phyloP scores from a whole-genome alignment of 2,329 filamentous ascomycete genomes.

The Berkeleyomyces rouxiae region DNA sequence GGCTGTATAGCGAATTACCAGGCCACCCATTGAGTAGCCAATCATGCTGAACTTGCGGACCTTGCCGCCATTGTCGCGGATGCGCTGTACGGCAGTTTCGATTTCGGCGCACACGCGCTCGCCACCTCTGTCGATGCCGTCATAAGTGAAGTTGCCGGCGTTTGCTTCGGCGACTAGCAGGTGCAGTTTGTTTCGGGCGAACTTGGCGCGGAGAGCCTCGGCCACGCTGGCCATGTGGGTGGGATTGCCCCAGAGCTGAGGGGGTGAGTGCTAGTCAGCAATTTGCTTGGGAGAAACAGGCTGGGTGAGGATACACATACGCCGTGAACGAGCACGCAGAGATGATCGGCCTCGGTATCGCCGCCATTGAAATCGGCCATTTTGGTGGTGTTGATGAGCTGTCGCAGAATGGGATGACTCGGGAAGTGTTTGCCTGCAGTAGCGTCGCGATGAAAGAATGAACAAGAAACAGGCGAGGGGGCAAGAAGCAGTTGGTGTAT shows the following conservation, averaged over 20 bases:
- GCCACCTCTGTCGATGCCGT: constrained; percentile 51
- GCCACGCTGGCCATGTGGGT: constrained; percentile 53
- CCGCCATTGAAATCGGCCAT: constrained; percentile 30
- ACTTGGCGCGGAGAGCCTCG: constrained; percentile 42
- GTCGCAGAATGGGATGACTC: too few relatives aligned
- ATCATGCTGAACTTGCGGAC: constrained; percentile 73
- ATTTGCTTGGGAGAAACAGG: not conserved
- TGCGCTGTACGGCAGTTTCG: constrained; percentile 41
- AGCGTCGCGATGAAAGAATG: not conserved
- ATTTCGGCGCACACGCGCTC: constrained; percentile 52
- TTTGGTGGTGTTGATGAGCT: not conserved
- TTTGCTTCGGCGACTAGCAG: constrained; percentile 59
- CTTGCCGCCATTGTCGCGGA: constrained; percentile 45
- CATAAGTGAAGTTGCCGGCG: constrained; percentile 54
- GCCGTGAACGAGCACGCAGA: constrained; percentile 64
- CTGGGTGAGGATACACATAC: constrained; percentile 27
- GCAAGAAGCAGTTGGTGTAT: not conserved
- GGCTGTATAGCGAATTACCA: constrained; percentile 73
- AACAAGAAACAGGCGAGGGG: not conserved
- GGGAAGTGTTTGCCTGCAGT: not conserved
- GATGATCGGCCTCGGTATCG: constrained; percentile 43
- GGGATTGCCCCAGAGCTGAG: constrained; percentile 62
- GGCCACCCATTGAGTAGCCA: constrained; percentile 77
- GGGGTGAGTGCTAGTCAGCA: constrained; percentile 14
- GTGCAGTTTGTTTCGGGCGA: constrained; percentile 47